A percentile compares a stretch with the other conserved stretches of the same genome.
Evolutionary conservation across 768 basidiomycete genomes (phyloP).

Genomic region (Boletus huronensis): DNA sequence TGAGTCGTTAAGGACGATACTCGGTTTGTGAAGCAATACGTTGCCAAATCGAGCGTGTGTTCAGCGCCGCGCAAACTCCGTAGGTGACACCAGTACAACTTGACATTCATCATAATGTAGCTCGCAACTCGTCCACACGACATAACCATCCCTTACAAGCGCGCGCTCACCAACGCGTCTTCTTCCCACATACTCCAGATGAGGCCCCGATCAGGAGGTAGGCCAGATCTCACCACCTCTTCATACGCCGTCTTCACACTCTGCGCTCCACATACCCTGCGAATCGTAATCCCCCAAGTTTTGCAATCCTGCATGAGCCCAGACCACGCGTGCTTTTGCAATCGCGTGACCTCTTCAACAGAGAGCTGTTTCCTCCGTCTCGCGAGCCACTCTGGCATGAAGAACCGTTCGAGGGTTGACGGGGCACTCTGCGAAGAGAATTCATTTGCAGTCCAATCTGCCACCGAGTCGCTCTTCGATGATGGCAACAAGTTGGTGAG

Average conservation of each 20-base stretch:
- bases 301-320: conserved; percentile 53
- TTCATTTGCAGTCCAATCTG: conserved; percentile 41
- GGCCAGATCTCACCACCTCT: conserved; percentile 40
- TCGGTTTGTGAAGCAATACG: neutral
- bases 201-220: conserved; percentile 53
- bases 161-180: conserved; percentile 7
- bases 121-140: neutral
- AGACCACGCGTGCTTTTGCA: conserved; percentile 58
- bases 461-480: conserved; percentile 28
- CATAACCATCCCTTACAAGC: conserved; percentile 5
- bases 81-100: neutral
- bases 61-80: neutral
- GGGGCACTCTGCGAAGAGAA: conserved; percentile 17
- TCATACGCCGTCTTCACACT: conserved; percentile 50
- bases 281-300: conserved; percentile 50
- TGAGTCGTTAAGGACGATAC: conserved; percentile 4
- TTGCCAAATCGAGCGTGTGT: conserved; percentile 12
- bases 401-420: conserved; percentile 48
- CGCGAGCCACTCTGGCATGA: conserved; percentile 68
- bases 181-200: conserved; percentile 67
- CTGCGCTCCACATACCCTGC: conserved; percentile 44
- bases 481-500: conserved; percentile 54
- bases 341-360: conserved; percentile 41
- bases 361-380: conserved; percentile 49
- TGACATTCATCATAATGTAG: neutral